Evolutionary conservation across 2,329 filamentous ascomycete species (phyloP), one percentile per base, ranked within the genome.

Genomic region (Didymella pinodella): DNA sequence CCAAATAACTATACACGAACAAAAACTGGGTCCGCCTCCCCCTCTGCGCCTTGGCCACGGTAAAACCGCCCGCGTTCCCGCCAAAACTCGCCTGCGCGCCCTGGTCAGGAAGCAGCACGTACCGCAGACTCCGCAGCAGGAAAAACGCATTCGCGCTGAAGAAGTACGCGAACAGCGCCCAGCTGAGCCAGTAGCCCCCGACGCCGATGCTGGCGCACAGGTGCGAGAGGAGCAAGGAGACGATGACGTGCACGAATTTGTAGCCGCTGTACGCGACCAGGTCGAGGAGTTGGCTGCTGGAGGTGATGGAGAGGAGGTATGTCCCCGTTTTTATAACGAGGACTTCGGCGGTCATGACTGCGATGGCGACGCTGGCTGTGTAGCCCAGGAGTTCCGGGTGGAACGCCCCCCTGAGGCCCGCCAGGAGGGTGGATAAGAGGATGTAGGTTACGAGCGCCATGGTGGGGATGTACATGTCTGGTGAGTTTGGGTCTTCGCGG

Each of bases 381-480:
- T 92, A 90, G 22, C 94, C 94, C 20, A 99, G 85, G 26, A 99
- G 84, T 76, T 98, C 94, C 1, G 96, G 96, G 73, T 97, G 90
- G 81, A 99, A 99, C 65, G 92, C 88, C 28, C 95, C 94, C 51
- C 92, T 86, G 44, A 99, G 84, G 43, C 95, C 95, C 8, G 94
- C 94, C 54, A 99, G 84, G 41, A 98, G 84, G 0, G 94, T 95
- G 5, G 92, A 96, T 11, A 99, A 86, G 32, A 99, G 89, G 65
- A 99, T 96, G 78, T 99, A 99, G 25, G 95, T 99, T 46, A 98
- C 93, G 52, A 99, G 84, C 1, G 95, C 94, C 95, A 99, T 99
- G 72, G 96, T 76, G 16, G 93, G 93, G 70, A 99, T 99, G 81
- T 99, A 99, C 93, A 99, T 98, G 80, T 99, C 95, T 16, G 96